Base-by-base conservation (phyloP, 2,329 filamentous ascomycete genomes). In the Blumeria graminis region DNA sequence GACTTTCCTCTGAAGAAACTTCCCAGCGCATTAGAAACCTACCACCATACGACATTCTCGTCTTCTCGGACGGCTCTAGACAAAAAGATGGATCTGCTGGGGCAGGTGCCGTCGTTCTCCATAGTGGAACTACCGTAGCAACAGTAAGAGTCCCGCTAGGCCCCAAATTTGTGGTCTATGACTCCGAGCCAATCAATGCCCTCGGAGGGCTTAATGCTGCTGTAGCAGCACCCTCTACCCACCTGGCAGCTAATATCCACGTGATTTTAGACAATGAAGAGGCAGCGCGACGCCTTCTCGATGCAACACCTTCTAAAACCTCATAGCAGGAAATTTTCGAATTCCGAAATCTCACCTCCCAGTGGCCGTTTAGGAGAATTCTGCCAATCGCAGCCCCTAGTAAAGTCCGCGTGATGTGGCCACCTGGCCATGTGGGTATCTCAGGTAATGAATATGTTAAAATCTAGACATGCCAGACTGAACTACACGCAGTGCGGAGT, bases 211-310 rank as follows among this genome's bases (percentile, higher is more conserved):
- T 52, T 35, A 52, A 52, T 34, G 48, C 48, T 52, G 48, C 48
- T 28, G 32, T 35, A 52, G 48, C 48, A 35, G 48, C n/a, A 34
- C 28, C 48, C 48, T 52, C 10, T 52, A 52, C 32, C 28, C 22
- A 50, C 22, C 22, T 50, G 7, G 46, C 46, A 18, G 32, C 46
- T 18, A 50, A 50, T 10, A 50, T 50, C 22, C 48, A 52, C 18
- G 10, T 52, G 9, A 52, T 52, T 35, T n/a, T 52, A 52, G 48
- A 52, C 48, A 52, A 52, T 14, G 3, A 52, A 52, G 48, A 52
- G 22, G 48, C 32, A 52, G 48, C 48, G 11, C 48, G 48, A 52
- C 48, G 48, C 16, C 48, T 52, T 52, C 48, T 52, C 32, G 48
- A 52, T 52, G 48, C n/a, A 52, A 14, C 32, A 52, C 14, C 28